phyloP scores from a whole-genome alignment of 1,139 yeast genomes.

The Suhomyces choctaworum region DNA sequence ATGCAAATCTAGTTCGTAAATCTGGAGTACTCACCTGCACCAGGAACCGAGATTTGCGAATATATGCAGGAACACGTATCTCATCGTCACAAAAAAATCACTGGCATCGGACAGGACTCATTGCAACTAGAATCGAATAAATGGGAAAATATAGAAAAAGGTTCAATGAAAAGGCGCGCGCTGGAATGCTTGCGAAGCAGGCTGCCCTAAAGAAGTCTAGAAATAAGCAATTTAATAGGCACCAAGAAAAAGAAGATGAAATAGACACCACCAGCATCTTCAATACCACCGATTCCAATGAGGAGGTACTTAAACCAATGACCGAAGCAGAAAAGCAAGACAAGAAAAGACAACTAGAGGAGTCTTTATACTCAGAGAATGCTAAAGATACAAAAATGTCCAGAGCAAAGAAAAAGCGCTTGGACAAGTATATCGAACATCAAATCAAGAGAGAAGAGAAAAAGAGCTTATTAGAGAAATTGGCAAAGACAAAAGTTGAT shows the following conservation, averaged over 20 bases:
- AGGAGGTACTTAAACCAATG: constrained; percentile 54
- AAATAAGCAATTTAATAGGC: constrained; percentile 63
- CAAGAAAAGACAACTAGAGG: constrained; percentile 65
- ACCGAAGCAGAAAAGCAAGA: constrained; percentile 59
- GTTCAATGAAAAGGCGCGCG: constrained; percentile 81
- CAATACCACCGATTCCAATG: constrained; percentile 50
- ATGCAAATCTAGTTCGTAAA: too few species aligned
- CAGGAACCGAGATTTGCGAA: too few species aligned
- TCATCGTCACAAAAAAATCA: constrained; percentile 10
- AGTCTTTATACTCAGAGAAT: constrained; percentile 54
- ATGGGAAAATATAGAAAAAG: constrained; percentile 85
- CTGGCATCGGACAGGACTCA: neutral
- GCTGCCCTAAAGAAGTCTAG: constrained; percentile 67
- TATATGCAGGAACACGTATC: neutral
- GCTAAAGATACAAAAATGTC: constrained; percentile 67
- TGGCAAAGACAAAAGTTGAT: constrained; percentile 71
- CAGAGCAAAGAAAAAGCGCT: constrained; percentile 69
- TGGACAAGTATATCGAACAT: constrained; percentile 80
- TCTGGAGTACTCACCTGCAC: constrained; percentile 11
- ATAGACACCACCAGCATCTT: constrained; percentile 11
- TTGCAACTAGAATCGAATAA: neutral
- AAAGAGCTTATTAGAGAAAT: constrained; percentile 70
- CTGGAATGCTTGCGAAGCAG: constrained; percentile 83
- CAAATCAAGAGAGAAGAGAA: constrained; percentile 90
- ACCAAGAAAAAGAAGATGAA: constrained; percentile 22